Evolutionary conservation across 257 asterid species (phyloP).

Genomic region (Solanum stenotomum): DNA sequence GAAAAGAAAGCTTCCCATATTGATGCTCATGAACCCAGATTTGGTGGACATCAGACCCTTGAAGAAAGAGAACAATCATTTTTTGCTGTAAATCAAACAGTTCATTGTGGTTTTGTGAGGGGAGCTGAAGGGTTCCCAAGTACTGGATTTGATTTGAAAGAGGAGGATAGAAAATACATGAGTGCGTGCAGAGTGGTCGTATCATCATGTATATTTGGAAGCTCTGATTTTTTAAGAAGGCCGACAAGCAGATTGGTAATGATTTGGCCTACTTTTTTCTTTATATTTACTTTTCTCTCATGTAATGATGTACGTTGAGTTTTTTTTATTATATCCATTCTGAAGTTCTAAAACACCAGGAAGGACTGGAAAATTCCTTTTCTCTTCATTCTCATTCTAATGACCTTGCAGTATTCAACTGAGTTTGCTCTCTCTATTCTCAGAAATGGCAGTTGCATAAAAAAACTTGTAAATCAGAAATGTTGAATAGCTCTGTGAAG

Average conservation of each 20-base stretch:
- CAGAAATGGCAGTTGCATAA: not conserved
- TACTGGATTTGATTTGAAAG: slow-evolving; percentile 78
- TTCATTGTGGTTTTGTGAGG: slow-evolving; percentile 83
- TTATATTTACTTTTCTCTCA: not conserved
- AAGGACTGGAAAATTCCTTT: not conserved
- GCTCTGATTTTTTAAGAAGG: slow-evolving; percentile 81
- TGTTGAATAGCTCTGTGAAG: not conserved
- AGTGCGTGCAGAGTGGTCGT: slow-evolving; percentile 53
- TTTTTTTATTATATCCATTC: not conserved
- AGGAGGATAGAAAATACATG: slow-evolving; percentile 55
- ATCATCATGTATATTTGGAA: slow-evolving; percentile 92
- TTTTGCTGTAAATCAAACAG: slow-evolving; percentile 57
- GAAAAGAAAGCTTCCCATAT: slow-evolving; percentile 29
- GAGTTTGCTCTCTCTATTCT: not conserved
- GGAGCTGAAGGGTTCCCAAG: slow-evolving; percentile 42
- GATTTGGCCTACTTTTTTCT: not conserved
- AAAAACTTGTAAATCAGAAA: not conserved
- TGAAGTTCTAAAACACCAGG: not conserved
- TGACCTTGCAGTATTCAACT: not conserved
- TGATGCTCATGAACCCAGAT: slow-evolving; percentile 36
- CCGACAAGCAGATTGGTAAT: slow-evolving; percentile 86
- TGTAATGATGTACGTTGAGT: not conserved
- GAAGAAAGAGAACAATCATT: slow-evolving; percentile 68
- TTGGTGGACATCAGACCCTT: slow-evolving; percentile 84
- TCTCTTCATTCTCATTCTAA: not conserved